These are phyloP conservation scores for Trichothecium roseum DNA, from an alignment of 2,329 filamentous ascomycete species.

Conservation along the genomic window DNA sequence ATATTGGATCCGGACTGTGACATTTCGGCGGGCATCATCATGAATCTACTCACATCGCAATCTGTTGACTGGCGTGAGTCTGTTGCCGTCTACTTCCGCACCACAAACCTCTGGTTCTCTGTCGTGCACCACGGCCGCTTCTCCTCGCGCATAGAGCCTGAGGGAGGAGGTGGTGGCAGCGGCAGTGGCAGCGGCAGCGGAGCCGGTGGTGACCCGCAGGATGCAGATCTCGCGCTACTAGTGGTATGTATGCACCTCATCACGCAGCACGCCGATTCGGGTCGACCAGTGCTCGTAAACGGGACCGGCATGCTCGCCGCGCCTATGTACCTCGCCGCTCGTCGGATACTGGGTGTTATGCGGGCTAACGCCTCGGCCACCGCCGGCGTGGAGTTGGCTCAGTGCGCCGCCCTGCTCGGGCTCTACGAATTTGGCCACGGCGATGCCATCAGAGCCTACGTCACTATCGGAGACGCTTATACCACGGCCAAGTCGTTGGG, in stretches of 20 bases:
- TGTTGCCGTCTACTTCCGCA: conserved; percentile 26
- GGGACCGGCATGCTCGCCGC: conserved; percentile 27
- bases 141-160: conserved; percentile 15
- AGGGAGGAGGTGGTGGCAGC: no score
- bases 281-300: conserved; percentile 16
- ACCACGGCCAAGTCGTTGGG: conserved; percentile 22
- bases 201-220: conserved; percentile 10
- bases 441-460: conserved; percentile 27
- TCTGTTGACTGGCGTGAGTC: conserved; percentile 26
- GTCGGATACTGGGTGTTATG: conserved; percentile 24
- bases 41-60: conserved; percentile 24
- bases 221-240: conserved; percentile 24
- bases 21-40: conserved; percentile 24
- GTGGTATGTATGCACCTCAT: conserved; percentile 32
- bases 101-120: conserved; percentile 30
- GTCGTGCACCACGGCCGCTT: conserved; percentile 29
- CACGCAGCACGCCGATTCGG: conserved; percentile 26
- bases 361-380: conserved; percentile 22
- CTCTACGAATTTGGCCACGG: conserved; percentile 35
- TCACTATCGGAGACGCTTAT: conserved; percentile 30
- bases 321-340: conserved; percentile 26
- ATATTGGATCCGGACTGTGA: conserved; percentile 21
- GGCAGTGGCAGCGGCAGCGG: no score
- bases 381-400: conserved; percentile 24
- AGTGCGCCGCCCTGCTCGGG: conserved; percentile 28